A percentile compares a stretch with the other conserved stretches of the same genome.
These are phyloP conservation scores for Dioszegia crocea DNA, from an alignment of 768 basidiomycete species.

Conservation along the genomic window DNA sequence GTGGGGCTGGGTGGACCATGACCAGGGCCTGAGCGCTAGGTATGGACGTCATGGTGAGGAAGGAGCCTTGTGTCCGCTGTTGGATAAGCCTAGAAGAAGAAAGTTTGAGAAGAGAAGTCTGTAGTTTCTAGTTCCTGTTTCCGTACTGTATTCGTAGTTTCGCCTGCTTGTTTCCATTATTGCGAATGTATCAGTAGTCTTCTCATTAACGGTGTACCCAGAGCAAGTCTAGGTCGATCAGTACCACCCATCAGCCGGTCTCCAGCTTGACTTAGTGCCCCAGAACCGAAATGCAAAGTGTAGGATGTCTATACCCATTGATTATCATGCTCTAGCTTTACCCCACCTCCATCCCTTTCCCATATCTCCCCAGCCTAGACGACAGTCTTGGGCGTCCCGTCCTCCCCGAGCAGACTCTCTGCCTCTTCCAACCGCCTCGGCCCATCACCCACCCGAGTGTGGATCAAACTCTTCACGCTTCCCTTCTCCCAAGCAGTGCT, in stretches of 20 bases:
- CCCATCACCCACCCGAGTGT: constrained; percentile 88
- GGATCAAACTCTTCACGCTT: constrained; percentile 82
- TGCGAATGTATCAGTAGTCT: constrained; percentile 2
- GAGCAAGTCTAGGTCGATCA: no score
- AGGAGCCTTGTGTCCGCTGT: no score
- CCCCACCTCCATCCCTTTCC: background rate
- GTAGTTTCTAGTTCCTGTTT: background rate
- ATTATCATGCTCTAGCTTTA: background rate
- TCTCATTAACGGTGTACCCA: no score
- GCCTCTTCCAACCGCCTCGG: constrained; percentile 62
- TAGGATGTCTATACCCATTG: no score
- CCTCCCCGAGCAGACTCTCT: constrained; percentile 63
- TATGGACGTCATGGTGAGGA: no score
- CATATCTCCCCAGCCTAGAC: constrained; percentile 12
- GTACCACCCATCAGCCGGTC: no score
- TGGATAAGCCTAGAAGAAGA: background rate
- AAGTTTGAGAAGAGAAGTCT: background rate
- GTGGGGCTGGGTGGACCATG: constrained; percentile 1
- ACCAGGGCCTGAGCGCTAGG: background rate
- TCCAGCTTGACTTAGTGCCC: no score
- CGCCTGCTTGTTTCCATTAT: background rate
- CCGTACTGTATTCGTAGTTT: background rate
- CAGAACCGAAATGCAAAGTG: no score
- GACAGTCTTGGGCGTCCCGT: constrained; percentile 63
- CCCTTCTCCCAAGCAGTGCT: constrained; percentile 69